Evolutionary conservation across 2,329 filamentous ascomycete species (phyloP).

Genomic region (Aspergillus ruber): DNA sequence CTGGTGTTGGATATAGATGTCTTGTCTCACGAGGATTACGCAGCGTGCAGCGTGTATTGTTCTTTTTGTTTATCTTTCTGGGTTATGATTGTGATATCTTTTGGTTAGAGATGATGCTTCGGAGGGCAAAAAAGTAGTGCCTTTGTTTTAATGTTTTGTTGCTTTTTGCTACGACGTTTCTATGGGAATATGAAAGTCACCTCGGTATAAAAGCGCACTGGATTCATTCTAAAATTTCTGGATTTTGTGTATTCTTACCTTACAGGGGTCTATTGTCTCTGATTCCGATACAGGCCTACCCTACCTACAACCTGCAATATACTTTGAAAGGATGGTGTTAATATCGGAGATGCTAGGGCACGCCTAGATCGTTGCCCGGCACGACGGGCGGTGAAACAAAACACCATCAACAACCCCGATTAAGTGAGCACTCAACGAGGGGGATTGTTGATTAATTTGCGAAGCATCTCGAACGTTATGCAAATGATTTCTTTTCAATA

Average conservation of each 20-base stretch:
- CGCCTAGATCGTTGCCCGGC: constrained; percentile 10
- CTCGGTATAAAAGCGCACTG: too few relatives aligned
- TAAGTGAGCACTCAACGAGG: neutral
- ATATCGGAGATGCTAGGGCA: too few relatives aligned
- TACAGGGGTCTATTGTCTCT: too few relatives aligned
- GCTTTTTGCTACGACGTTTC: neutral
- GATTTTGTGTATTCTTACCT: too few relatives aligned
- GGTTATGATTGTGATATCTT: neutral
- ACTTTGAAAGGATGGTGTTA: neutral
- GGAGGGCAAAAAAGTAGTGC: neutral
- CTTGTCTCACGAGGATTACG: neutral
- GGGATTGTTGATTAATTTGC: neutral
- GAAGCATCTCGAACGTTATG: neutral
- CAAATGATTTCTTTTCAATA: neutral
- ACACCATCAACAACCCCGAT: constrained; percentile 5
- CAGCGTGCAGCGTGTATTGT: neutral
- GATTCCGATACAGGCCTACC: neutral
- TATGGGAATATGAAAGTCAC: neutral
- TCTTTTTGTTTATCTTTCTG: neutral
- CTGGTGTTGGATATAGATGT: neutral
- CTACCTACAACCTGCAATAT: neutral
- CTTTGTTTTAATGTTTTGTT: neutral
- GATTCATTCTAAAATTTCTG: neutral
- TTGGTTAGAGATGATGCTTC: neutral
- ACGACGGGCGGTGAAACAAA: constrained; percentile 10